A percentile compares a stretch with the other conserved stretches of the same genome.
phyloP scores from a whole-genome alignment of 2,329 filamentous ascomycete genomes.

The Trichocomaceae sp. region DNA sequence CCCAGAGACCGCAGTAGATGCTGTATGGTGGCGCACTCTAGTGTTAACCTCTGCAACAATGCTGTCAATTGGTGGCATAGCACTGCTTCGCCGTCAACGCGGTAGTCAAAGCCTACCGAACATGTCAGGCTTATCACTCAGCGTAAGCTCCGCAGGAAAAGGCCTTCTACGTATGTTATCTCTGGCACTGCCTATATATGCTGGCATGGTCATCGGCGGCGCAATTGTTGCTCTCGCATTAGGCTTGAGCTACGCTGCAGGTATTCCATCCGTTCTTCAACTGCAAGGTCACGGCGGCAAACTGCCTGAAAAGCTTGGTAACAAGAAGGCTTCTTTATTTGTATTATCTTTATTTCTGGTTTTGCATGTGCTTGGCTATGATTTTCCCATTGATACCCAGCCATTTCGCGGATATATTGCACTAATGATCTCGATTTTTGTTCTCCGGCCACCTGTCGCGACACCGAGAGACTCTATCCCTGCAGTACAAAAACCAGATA shows the following conservation, averaged over 20 bases:
- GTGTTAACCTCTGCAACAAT: constrained; percentile 27
- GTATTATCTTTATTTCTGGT: constrained; percentile 21
- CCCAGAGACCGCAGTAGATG: constrained; percentile 16
- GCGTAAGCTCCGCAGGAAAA: constrained; percentile 13
- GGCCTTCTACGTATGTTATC: constrained; percentile 33
- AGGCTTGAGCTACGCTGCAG: constrained; percentile 42
- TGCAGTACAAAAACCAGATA: constrained; percentile 6
- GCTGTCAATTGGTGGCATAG: constrained; percentile 25
- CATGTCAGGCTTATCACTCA: constrained; percentile 12
- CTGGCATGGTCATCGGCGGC: constrained; percentile 49
- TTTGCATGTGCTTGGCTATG: constrained; percentile 25
- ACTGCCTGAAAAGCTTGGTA: constrained; percentile 18
- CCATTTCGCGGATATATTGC: constrained; percentile 43
- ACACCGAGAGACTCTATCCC: constrained; percentile 16
- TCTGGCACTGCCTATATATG: constrained; percentile 50
- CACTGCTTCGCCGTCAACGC: constrained; percentile 18
- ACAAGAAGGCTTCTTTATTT: constrained; percentile 24
- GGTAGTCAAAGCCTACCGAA: constrained; percentile 9
- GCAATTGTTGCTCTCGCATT: constrained; percentile 48
- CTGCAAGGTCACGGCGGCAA: constrained; percentile 11
- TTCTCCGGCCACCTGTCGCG: constrained; percentile 45
- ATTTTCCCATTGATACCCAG: constrained; percentile 29
- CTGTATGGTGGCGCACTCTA: constrained; percentile 20
- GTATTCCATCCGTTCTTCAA: constrained; percentile 29
- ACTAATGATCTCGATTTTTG: constrained; percentile 40